Evolutionary conservation across 2,329 filamentous ascomycete species (phyloP).

Genomic region (Stachybotrys chlorohalonatus): DNA sequence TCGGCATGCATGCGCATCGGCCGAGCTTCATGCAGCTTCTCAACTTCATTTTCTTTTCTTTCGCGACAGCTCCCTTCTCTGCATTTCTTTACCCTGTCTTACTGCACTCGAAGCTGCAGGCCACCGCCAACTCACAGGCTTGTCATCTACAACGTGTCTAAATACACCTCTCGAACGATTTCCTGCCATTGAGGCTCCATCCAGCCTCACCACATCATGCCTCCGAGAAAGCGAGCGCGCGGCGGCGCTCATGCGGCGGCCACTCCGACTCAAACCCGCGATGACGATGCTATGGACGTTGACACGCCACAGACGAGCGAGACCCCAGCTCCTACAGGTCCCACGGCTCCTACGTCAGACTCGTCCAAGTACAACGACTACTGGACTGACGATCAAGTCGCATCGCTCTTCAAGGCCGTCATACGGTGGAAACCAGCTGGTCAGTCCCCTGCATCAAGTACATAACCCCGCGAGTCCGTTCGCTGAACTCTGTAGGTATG

Average conservation of each 20-base stretch:
- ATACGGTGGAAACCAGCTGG: constrained; percentile 96
- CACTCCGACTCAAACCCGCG: constrained; percentile 42
- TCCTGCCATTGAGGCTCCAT: too few relatives aligned
- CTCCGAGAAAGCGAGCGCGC: constrained; percentile 61
- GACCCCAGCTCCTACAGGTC: constrained; percentile 22
- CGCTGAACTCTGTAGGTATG: constrained; percentile 49
- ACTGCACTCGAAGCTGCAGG: too few relatives aligned
- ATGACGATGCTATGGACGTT: constrained; percentile 53
- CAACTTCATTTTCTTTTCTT: too few relatives aligned
- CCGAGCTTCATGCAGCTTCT: too few relatives aligned
- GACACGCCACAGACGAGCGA: constrained; percentile 48
- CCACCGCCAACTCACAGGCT: too few relatives aligned
- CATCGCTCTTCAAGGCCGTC: constrained; percentile 84
- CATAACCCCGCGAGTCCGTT: constrained; percentile 1
- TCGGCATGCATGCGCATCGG: too few relatives aligned
- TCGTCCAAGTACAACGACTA: constrained; percentile 47
- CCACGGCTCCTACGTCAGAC: neutral
- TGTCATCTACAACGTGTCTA: too few relatives aligned
- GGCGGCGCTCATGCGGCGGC: constrained; percentile 42
- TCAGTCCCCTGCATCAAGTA: constrained; percentile 21
- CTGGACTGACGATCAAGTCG: constrained; percentile 95
- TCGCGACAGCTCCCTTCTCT: too few relatives aligned
- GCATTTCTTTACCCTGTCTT: too few relatives aligned
- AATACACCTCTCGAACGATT: neutral
- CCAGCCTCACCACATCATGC: constrained; percentile 37